Evolutionary conservation across 345 rosid genomes (phyloP).

Genomic region (Citrus cavaleriei): DNA sequence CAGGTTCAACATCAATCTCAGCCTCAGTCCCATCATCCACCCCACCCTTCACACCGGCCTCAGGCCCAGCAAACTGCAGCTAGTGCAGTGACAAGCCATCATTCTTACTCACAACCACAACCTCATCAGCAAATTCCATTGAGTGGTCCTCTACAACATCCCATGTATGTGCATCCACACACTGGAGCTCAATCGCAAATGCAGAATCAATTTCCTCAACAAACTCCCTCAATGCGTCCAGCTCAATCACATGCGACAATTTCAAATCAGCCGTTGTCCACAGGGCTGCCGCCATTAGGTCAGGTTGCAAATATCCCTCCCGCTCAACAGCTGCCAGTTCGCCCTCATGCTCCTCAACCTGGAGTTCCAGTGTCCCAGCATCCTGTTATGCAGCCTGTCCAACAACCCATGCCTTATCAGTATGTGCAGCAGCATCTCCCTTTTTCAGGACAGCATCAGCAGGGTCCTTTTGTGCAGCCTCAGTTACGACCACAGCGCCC

Average conservation of each 20-base stretch:
- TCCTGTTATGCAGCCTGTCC: conserved; percentile 36
- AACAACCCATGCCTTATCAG: conserved; percentile 41
- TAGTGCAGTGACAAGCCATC: conserved; percentile 50
- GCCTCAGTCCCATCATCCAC: conserved; percentile 27
- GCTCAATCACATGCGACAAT: conserved; percentile 34
- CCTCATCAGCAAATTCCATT: conserved; percentile 33
- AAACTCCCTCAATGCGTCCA: conserved; percentile 37
- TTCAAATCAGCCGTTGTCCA: conserved; percentile 41
- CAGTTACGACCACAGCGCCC: conserved; percentile 42
- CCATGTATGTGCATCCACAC: conserved; percentile 28
- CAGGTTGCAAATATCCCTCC: conserved; percentile 27
- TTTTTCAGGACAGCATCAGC: conserved; percentile 45
- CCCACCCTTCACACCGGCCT: conserved; percentile 33
- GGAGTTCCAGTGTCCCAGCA: conserved; percentile 38
- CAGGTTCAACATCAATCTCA: conserved; percentile 21
- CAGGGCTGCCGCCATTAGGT: conserved; percentile 33
- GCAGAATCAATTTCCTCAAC: conserved; percentile 47
- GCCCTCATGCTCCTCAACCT: conserved; percentile 36
- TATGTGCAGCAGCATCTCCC: conserved; percentile 44
- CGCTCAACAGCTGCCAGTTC: conserved; percentile 35
- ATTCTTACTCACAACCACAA: conserved; percentile 48
- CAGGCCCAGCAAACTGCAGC: conserved; percentile 31
- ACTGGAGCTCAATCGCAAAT: conserved; percentile 38
- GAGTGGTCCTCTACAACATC: conserved; percentile 39
- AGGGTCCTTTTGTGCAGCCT: conserved; percentile 32